Conservation (phyloP, 768 basidiomycete species). For the Rhodosporidiobolus odoratus region DNA sequence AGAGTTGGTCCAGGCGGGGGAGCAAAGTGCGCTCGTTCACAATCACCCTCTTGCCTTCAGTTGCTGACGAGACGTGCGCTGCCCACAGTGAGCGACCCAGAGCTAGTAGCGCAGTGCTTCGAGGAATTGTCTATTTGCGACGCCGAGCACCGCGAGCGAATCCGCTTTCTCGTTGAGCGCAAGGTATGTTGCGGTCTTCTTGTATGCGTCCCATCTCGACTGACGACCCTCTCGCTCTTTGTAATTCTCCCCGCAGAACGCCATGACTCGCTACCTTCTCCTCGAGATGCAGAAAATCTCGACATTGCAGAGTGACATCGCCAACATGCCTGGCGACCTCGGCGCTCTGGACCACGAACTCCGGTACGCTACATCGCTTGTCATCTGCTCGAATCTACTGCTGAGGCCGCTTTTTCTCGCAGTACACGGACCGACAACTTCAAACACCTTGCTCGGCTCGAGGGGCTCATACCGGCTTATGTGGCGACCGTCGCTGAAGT, state of each 20-base stretch:
- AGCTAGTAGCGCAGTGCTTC: constrained; percentile 26
- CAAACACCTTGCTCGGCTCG: constrained; percentile 80
- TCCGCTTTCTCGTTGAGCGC: constrained; percentile 41
- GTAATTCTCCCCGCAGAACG: constrained; percentile 42
- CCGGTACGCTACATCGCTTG: constrained; percentile 6
- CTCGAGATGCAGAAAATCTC: constrained; percentile 68
- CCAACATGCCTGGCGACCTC: constrained; percentile 64
- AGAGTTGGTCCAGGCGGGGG: constrained; percentile 30
- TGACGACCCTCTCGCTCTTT: neutral
- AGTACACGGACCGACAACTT: constrained; percentile 59
- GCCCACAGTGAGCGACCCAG: constrained; percentile 20
- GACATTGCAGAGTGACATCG: constrained; percentile 70
- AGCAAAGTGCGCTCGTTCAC: neutral
- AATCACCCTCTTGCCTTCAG: neutral
- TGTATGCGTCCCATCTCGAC: too few species aligned
- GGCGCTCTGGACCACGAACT: constrained; percentile 56
- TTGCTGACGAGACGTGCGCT: too few species aligned
- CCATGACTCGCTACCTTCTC: constrained; percentile 51
- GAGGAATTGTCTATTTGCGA: constrained; percentile 36
- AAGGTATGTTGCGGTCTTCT: constrained; percentile 20
- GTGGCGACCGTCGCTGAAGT: constrained; percentile 85
- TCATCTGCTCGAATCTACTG: neutral
- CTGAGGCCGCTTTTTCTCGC: neutral
- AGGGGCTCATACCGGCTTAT: constrained; percentile 86
- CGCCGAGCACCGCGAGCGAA: constrained; percentile 37